Evolutionary conservation across 1,139 yeast genomes (phyloP), one percentile per base, ranked within the genome.

Genomic region (Tardiomyces blankii): DNA sequence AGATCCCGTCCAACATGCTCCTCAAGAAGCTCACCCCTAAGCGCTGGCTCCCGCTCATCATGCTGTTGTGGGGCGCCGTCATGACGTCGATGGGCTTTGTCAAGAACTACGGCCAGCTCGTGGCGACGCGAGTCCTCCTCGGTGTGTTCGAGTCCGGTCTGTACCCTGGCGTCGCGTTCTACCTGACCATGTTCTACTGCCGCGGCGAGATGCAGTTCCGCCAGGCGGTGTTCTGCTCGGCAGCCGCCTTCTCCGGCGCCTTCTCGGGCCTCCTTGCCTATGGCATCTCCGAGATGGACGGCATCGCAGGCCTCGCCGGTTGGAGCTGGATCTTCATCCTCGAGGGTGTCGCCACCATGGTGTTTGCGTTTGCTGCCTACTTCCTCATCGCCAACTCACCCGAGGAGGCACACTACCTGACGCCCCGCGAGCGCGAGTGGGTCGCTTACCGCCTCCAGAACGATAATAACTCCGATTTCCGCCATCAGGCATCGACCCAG

Each of bases 71-170:
- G 62, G 85, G 85, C 18, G 70, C 70, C 18, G 69, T 77, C 44
- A 73, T 80, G 44, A 70, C 78, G 43, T 78, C 81, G 41, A 70
- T 76, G 71, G 85, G 82, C 1, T 74, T 74, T 54, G 75, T 71
- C 43, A 66, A 65, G 40, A 75, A 64, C 53, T 79, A 70, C 52
- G 75, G 75, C 16, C 76, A 74, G n/a, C 66, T 80, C 42, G 69
- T 75, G 18, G 77, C 73, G 5, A 71, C 80, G 49, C 70, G 86
- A 53, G 68, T 79, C 48, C 65, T 79, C 43, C 67, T 79, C 38
- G 86, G 85, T 49, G 58, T 77, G 39, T 69, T 74, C 44, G 85
- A 80, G 62, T 72, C 79, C 42, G 78, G 82, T 43, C 69, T 80
- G 38, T 78, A 78, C 65, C 84, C 86, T 1, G 64, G 63, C 1